A percentile compares a stretch with the other conserved stretches of the same genome.
These are phyloP conservation scores for Eucalyptus coolabah DNA, from an alignment of 345 rosid species.

Conservation along the genomic window DNA sequence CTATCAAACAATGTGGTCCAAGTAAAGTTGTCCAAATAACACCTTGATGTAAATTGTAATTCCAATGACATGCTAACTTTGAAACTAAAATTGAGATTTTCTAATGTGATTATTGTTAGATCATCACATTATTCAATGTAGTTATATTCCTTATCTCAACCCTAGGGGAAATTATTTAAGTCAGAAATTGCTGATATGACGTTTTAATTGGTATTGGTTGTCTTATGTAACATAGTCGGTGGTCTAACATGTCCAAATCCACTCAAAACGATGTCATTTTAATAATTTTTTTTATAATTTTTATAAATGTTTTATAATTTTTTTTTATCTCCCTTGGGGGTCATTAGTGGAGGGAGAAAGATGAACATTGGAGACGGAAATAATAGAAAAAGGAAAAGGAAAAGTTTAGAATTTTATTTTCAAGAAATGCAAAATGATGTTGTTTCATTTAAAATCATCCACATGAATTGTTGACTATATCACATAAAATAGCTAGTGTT, in stretches of 20 bases:
- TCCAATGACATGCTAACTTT: neutral
- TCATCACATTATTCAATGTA: neutral
- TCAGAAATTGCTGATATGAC: fast-evolving
- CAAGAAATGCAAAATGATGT: neutral
- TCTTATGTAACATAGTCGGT: fast-evolving
- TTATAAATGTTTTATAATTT: too few species aligned
- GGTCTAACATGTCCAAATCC: neutral
- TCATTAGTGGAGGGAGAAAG: neutral
- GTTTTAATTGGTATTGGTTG: fast-evolving
- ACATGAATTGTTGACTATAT: fast-evolving
- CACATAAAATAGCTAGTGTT: fast-evolving
- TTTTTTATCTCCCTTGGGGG: neutral
- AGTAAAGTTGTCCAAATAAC: neutral
- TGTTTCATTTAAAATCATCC: too few species aligned
- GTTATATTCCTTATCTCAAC: neutral
- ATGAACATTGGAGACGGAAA: neutral
- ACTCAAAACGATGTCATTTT: neutral
- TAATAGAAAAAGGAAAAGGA: neutral
- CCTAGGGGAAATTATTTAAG: neutral
- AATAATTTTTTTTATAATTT: too few species aligned
- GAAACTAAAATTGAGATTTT: neutral
- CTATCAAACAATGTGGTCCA: neutral
- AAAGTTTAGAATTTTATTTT: too few species aligned
- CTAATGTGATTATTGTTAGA: neutral
- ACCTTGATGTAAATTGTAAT: neutral